Evolutionary conservation across 805 yeast species (phyloP).

Genomic region (Hanseniaspora thailandica): DNA sequence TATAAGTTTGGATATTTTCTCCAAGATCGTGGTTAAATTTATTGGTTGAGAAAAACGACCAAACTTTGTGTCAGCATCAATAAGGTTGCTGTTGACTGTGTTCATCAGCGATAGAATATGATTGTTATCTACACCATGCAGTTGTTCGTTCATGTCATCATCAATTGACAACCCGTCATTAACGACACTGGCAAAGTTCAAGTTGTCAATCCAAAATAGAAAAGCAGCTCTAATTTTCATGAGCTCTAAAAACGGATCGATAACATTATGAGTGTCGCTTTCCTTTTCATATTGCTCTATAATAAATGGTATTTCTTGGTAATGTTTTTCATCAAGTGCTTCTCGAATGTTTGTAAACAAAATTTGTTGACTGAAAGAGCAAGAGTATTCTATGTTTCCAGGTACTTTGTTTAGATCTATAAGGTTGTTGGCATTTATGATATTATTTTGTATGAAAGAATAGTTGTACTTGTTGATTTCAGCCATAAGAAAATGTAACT

Average conservation of each 20-base stretch:
- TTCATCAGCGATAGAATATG: no score
- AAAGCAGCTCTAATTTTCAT: background rate
- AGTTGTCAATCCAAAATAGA: slow-evolving; percentile 1
- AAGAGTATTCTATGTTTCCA: background rate
- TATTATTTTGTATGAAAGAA: background rate
- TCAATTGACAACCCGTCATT: background rate
- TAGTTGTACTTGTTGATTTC: background rate
- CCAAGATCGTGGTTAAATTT: slow-evolving; percentile 29
- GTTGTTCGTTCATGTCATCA: background rate
- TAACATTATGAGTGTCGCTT: background rate
- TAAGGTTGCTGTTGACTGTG: background rate
- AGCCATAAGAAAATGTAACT: background rate
- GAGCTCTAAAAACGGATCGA: background rate
- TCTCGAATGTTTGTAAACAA: background rate
- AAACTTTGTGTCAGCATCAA: slow-evolving; percentile 31
- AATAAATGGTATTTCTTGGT: background rate
- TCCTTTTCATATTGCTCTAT: background rate
- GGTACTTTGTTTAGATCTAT: background rate
- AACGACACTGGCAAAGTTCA: background rate
- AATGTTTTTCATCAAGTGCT: background rate
- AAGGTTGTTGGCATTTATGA: background rate
- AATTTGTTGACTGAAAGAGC: background rate
- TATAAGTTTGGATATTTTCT: slow-evolving; percentile 30
- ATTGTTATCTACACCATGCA: background rate
- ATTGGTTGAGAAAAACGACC: slow-evolving; percentile 43